These are phyloP conservation scores for Lasiodiplodia citricola DNA, from an alignment of 2,329 filamentous ascomycete genomes.

Conservation along the genomic window DNA sequence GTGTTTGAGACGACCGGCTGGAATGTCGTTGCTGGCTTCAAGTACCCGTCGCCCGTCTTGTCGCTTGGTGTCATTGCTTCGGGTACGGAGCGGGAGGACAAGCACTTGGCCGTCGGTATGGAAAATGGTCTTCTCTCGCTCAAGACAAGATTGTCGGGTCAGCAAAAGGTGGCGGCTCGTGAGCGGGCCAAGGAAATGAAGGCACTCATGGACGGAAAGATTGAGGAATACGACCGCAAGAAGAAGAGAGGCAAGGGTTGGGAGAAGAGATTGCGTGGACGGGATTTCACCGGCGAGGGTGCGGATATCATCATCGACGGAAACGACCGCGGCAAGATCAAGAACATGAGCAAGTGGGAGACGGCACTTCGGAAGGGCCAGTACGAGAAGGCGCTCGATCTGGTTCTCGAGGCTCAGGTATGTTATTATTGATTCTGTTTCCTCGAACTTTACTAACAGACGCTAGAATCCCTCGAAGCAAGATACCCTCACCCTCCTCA, in stretches of 20 bases:
- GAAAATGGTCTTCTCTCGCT: conserved; percentile 90
- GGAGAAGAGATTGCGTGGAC: conserved; percentile 68
- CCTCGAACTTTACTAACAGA: background rate
- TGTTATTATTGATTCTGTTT: background rate
- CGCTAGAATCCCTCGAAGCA: conserved; percentile 27
- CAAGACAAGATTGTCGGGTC: conserved; percentile 83
- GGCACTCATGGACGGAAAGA: conserved; percentile 75
- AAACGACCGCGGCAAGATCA: conserved; percentile 67
- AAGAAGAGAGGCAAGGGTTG: conserved; percentile 65
- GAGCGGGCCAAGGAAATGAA: conserved; percentile 86
- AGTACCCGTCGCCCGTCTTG: conserved; percentile 91
- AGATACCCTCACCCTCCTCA: conserved; percentile 74
- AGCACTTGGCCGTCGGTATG: conserved; percentile 94
- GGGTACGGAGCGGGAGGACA: conserved; percentile 75
- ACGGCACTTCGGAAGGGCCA: conserved; percentile 76
- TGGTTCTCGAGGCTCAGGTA: conserved; percentile 63
- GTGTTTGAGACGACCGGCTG: conserved; percentile 92
- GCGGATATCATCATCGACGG: conserved; percentile 87
- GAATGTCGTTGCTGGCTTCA: conserved; percentile 94
- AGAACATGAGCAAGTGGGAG: conserved; percentile 78
- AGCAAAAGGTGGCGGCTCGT: conserved; percentile 76
- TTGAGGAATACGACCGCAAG: conserved; percentile 77
- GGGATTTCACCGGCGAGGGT: conserved; percentile 82
- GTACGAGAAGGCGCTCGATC: conserved; percentile 79
- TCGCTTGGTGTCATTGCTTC: conserved; percentile 77